Conservation (phyloP, 768 basidiomycete genomes). For the Omphalotus guepiniiformis region DNA sequence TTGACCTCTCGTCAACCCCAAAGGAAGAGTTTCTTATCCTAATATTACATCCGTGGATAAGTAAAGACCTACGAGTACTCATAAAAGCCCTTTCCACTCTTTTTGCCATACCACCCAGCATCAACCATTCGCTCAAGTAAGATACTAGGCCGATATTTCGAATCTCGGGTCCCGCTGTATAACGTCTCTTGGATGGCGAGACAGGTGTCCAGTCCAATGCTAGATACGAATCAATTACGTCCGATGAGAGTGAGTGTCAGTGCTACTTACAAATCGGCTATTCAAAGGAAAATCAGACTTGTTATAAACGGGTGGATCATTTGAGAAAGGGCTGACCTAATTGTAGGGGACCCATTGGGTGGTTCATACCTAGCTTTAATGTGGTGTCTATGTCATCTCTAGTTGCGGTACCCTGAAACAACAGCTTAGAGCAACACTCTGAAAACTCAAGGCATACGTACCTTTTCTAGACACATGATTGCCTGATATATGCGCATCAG, state of each 20-base stretch:
- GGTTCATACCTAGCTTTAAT: constrained; percentile 88
- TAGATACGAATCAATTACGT: constrained; percentile 22
- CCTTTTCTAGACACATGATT: constrained; percentile 90
- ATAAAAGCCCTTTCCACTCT: constrained; percentile 93
- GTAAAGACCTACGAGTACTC: no score
- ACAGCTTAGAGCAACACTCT: not conserved
- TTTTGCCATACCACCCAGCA: constrained; percentile 90
- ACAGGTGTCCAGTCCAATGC: constrained; percentile 98
- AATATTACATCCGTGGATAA: no score
- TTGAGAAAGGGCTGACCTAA: constrained; percentile 45
- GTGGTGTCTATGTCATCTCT: constrained; percentile 96
- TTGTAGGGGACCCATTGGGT: constrained; percentile 92
- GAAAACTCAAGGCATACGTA: constrained; percentile 19
- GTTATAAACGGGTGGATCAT: constrained; percentile 2
- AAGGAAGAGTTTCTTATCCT: no score
- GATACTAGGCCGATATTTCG: constrained; percentile 90
- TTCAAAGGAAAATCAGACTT: not conserved
- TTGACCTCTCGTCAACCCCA: no score
- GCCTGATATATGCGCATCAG: constrained; percentile 45
- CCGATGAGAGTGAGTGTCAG: not conserved
- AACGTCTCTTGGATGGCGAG: constrained; percentile 89
- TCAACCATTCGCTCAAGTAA: constrained; percentile 95
- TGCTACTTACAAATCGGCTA: constrained; percentile 59
- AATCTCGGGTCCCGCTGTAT: constrained; percentile 85
- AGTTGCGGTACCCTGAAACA: constrained; percentile 73